These are phyloP conservation scores for Ambrosia artemisiifolia DNA, from an alignment of 129 eudicot genomes.

Conservation along the genomic window DNA sequence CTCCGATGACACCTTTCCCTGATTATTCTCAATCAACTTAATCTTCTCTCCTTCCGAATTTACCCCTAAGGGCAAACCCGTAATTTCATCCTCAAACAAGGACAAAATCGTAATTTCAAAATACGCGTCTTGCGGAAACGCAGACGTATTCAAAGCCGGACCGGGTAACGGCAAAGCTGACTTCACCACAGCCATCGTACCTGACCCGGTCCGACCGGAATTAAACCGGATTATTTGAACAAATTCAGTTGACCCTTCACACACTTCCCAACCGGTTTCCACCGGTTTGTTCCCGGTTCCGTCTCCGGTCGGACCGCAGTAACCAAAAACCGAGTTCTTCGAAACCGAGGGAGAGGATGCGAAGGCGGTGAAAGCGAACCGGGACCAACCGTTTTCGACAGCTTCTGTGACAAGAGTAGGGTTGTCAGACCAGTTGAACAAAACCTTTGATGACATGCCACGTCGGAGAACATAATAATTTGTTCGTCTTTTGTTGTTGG, in stretches of 20 bases:
- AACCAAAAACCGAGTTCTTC: constrained; percentile 40
- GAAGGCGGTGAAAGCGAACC: constrained; percentile 63
- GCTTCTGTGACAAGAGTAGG: constrained; percentile 80
- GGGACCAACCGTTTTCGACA: constrained; percentile 93
- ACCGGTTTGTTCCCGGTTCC: constrained; percentile 27
- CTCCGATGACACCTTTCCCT: constrained; percentile 42
- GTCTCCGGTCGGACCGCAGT: constrained; percentile 36
- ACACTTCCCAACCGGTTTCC: constrained; percentile 71
- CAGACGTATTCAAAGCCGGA: constrained; percentile 53
- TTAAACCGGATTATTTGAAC: constrained; percentile 73
- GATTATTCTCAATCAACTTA: constrained; percentile 49
- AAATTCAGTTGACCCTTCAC: constrained; percentile 72
- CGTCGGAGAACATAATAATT: constrained; percentile 54
- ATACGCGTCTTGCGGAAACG: constrained; percentile 91
- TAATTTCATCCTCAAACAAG: constrained; percentile 5
- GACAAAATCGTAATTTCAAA: constrained; percentile 73
- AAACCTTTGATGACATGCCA: constrained; percentile 40
- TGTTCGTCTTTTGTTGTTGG: constrained; percentile 27
- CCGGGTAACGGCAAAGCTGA: constrained; percentile 87
- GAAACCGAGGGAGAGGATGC: constrained; percentile 48
- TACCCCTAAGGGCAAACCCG: neutral
- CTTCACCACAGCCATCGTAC: constrained; percentile 43
- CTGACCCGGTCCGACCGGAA: constrained; percentile 26
- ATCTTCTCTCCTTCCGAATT: constrained; percentile 47
- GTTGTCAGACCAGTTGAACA: constrained; percentile 72